Base-by-base conservation (phyloP, 2,329 filamentous ascomycete species). In the Trichoderma polysporum region DNA sequence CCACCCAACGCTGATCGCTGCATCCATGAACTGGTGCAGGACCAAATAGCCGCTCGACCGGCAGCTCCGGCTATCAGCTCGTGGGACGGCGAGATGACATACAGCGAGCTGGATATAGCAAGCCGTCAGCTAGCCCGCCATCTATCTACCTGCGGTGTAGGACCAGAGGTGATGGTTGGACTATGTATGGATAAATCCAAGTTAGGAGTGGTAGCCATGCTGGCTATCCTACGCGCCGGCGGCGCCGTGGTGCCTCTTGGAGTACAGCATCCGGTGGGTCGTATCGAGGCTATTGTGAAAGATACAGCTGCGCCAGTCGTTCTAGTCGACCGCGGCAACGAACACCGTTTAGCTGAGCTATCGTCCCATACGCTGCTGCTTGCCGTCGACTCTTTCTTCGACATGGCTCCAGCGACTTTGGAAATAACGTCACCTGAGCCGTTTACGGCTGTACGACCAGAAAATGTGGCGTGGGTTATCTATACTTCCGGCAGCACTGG, bases 401-500 rank as follows among this genome's bases (percentile, higher is more conserved):
- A 33, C 9, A 33, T 5, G 31, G 31, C 31, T 33, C 31, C 31
- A 33, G 31, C 31, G 31, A 33, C 31, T 33, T 9, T 33, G 31
- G 31, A 33, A 33, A 33, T 9, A 33, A 33, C 31, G 31, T 33
- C 31, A 9, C 31, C 31, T 33, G 31, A 33, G 31, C 31, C 31
- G n/a, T n/a, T n/a, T n/a, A n/a, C n/a, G 31, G 31, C 31, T 33
- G 31, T 33, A 33, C 31, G 31, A 33, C 31, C 31, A 33, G 31
- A 33, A 33, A 33, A 33, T 33, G 31, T 33, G 31, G 31, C 31
- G 31, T 33, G 31, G 27, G 60, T 39, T 13, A 35, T 67, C 10
- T 67, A 57, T 29, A 67, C 66, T 9, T 67, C 65, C 8, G 65
- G 65, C 17, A n/a, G n/a, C n/a, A n/a, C n/a, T n/a, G n/a, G n/a